Evolutionary conservation across 208 protist genomes (phyloP), one percentile per base, ranked within the genome.

Genomic region (Acanthamoeba triangularis): DNA sequence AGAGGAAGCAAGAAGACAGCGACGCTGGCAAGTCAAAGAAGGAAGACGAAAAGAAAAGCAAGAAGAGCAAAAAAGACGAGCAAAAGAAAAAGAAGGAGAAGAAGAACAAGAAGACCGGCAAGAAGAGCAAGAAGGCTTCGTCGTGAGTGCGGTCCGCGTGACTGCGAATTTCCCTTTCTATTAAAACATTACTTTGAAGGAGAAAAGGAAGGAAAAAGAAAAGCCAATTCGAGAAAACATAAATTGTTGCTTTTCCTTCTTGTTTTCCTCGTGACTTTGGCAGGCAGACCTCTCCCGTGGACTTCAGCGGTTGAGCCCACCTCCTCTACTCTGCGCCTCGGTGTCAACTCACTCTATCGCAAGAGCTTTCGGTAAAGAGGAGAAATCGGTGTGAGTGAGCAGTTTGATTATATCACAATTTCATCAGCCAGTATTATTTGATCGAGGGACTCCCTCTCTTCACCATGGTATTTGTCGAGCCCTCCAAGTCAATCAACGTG

Each of bases 401-500:
- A 25, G 6, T 13, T 49, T 49, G 44, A 49, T 63, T 63, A 10
- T 14, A 63, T 18, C 28, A 18, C 23, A 63, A 59, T 18, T 59
- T 1, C 6, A 18, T 69, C 28, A 14, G 63, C 28, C 20, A 63
- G 13, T 6, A 2, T 61, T 25, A 61, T 47, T 47, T 16, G 6
- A 49, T 49, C 44, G 54, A 59, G 54, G 54, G 54, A 59, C 59
- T 30, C 20, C 30, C 33, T 37, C 65, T 74, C 33, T 78, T 23
- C 59, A 13, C 28, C 52, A 88, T 88, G 80, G 80, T 88, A 13
- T 88, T 88, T 65, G 80, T 88, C 30, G 80, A 88, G 25, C 80
- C 80, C 52, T 88, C 80, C 18, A 65, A 63, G 52, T 88, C 80
- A 5, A 33, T 88, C 80, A 88, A 65, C 80, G 52, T 63, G 25